Evolutionary conservation across 2,329 filamentous ascomycete genomes (phyloP).

Genomic region (Phyllosticta citriasiana): DNA sequence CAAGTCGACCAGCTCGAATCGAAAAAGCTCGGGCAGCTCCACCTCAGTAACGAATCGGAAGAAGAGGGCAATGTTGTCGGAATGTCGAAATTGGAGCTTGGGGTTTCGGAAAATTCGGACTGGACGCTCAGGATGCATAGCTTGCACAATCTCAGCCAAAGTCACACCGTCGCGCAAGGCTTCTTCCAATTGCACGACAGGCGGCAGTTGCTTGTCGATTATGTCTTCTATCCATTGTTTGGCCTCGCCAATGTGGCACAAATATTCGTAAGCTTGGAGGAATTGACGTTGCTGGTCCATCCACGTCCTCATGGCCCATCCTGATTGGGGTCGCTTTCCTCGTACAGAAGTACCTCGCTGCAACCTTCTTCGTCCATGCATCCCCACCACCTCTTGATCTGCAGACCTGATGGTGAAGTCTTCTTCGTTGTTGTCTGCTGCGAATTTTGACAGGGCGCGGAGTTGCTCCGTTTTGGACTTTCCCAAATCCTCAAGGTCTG

Average conservation of each 20-base stretch:
- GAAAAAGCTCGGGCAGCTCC: constrained; percentile 86
- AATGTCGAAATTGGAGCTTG: constrained; percentile 86
- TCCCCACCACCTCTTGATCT: constrained; percentile 75
- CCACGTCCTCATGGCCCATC: constrained; percentile 81
- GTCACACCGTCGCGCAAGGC: constrained; percentile 87
- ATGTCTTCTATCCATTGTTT: constrained; percentile 98
- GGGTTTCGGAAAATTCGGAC: constrained; percentile 77
- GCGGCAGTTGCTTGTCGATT: constrained; percentile 73
- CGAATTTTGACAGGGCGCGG: constrained; percentile 66
- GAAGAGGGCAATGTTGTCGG: constrained; percentile 95
- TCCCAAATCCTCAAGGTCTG: constrained; percentile 69
- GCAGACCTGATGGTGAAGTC: constrained; percentile 72
- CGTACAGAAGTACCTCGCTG: constrained; percentile 55
- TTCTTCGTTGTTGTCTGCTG: constrained; percentile 62
- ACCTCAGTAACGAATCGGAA: constrained; percentile 89
- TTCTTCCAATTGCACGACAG: constrained; percentile 89
- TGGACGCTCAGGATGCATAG: constrained; percentile 66
- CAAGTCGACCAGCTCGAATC: constrained; percentile 92
- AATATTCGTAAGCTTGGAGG: constrained; percentile 92
- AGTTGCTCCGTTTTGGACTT: constrained; percentile 86
- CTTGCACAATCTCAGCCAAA: constrained; percentile 84
- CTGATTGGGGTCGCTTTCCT: constrained; percentile 42
- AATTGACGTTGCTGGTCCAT: constrained; percentile 99
- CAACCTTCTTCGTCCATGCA: constrained; percentile 73
- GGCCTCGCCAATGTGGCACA: constrained; percentile 96